Base-by-base conservation (phyloP, 208 protist species). In the Crithidia brevicula region DNA sequence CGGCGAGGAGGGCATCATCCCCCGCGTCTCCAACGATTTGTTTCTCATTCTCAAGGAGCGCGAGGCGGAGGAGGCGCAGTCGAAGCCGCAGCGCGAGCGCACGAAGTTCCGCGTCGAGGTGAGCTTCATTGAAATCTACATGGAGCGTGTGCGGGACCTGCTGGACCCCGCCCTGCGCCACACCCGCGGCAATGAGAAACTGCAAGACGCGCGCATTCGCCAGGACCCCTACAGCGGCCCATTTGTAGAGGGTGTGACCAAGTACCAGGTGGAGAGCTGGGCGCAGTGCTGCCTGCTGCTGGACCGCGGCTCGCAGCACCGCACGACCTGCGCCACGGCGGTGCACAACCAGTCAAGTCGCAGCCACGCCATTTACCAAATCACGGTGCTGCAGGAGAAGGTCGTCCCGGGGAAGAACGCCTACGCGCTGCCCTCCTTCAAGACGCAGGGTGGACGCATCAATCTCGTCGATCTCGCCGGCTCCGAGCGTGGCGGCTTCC, bases 91-190 rank as follows among this genome's bases (percentile, higher is more conserved):
- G 42, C 50, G 47, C 16, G 72, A 82, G 11, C 60, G 65, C 66
- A 63, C 79, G 8, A 69, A 63, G 27, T 94, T 86, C 60, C 88
- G 87, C 42, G 87, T 99, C n/a, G 93, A 97, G 69, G 95, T 98
- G 30, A 98, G 86, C 59, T 98, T 98, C 72, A 83, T 99, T 11
- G 98, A 99, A 72, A 98, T 99, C 23, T 99, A 99, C 84, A 98
- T 98, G 89, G 98, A 99, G 72, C 83, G 91, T 36, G 95, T 99
- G 47, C 82, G 94, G 1, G 98, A 99, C 72, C 68, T 99, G 30
- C 86, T 99, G 2, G 92, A 98, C 71, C 88, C 88, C 9, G 79
- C 88, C 13, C 79, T 94, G 45, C 81, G 79, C 38, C 63, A 94
- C 83, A 78, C 84, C 30, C 81, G 77, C 53, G 88, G 91, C 53